Evolutionary conservation across 495 filamentous ascomycete genomes (phyloP).

Genomic region (Usnea hakonensis): DNA sequence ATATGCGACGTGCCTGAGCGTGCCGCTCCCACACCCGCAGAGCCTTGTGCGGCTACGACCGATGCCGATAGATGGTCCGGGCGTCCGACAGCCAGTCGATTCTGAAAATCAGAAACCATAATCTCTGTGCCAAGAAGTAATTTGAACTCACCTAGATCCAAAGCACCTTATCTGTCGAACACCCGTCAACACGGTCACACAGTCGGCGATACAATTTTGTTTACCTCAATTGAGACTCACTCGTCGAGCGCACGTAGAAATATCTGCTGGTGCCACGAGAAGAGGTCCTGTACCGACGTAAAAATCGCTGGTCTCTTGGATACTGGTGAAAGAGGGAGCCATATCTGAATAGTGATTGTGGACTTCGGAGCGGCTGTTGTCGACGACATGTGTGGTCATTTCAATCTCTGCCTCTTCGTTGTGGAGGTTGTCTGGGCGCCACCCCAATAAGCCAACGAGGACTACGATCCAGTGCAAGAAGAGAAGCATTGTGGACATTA

Average conservation of each 20-base stretch:
- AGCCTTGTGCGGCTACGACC: conserved; percentile 7
- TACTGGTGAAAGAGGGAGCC: background rate
- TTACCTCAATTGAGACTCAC: no score
- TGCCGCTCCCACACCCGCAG: conserved; percentile 11
- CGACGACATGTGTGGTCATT: background rate
- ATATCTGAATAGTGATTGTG: background rate
- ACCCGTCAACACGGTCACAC: no score
- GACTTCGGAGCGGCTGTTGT: background rate
- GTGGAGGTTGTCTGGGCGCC: background rate
- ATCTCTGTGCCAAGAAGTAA: background rate
- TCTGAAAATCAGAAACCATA: background rate
- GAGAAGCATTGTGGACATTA: background rate
- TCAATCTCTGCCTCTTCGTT: background rate
- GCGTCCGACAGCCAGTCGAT: background rate
- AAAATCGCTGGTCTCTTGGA: background rate
- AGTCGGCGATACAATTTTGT: no score
- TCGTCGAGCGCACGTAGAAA: no score
- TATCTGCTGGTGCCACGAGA: no score
- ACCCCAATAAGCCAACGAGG: background rate
- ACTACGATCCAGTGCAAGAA: background rate
- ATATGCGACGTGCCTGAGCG: conserved; percentile 15
- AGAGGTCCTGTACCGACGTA: background rate
- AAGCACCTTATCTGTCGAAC: background rate
- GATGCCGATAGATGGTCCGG: background rate
- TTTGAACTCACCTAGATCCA: background rate